These are phyloP conservation scores for Calocybe cyanea DNA, from an alignment of 768 basidiomycete genomes.

Conservation along the genomic window DNA sequence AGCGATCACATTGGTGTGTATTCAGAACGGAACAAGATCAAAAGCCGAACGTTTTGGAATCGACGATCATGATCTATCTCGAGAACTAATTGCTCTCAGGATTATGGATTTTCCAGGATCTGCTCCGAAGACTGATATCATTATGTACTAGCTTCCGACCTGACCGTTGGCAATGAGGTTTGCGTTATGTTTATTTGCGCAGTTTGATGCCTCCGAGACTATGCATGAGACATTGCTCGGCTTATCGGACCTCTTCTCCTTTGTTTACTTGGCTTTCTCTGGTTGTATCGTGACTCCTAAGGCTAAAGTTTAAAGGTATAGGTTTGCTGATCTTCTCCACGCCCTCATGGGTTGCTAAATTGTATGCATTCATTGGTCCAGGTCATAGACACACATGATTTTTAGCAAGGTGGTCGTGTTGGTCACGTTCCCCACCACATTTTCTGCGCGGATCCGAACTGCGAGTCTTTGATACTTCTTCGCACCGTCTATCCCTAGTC, in stretches of 20 bases:
- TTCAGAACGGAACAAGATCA: background rate
- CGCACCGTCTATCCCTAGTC: background rate
- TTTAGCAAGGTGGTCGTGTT: background rate
- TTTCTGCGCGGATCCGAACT: background rate
- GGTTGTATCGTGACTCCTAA: background rate
- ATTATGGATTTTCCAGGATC: background rate
- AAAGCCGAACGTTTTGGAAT: background rate
- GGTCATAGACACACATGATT: slow-evolving; percentile 4
- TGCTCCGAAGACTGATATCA: no score
- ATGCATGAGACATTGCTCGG: slow-evolving; percentile 3
- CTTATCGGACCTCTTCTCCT: slow-evolving; percentile 3
- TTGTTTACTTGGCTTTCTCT: background rate
- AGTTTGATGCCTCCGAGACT: background rate
- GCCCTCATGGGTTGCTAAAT: background rate
- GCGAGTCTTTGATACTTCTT: background rate
- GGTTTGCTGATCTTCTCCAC: background rate
- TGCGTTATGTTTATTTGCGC: background rate
- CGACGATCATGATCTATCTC: background rate
- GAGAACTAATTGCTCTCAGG: background rate
- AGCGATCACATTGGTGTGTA: background rate
- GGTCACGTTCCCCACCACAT: slow-evolving; percentile 4
- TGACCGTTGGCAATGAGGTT: background rate
- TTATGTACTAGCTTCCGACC: no score
- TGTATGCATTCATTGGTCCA: background rate
- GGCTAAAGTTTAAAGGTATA: background rate